Evolutionary conservation across 2,329 filamentous ascomycete species (phyloP), one percentile per base, ranked within the genome.

Genomic region (Stagonosporopsis tanaceti): DNA sequence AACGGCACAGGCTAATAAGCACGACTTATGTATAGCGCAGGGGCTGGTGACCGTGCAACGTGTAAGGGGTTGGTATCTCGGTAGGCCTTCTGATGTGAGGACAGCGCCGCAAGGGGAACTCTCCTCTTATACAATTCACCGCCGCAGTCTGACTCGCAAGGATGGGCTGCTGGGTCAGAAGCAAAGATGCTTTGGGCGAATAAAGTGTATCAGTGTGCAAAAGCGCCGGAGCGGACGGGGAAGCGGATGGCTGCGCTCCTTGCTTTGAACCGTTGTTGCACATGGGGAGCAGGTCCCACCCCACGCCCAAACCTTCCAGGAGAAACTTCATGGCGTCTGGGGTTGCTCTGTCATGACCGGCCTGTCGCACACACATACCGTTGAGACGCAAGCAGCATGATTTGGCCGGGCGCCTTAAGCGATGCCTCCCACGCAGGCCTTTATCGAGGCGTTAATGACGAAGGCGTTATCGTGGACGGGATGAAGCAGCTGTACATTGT

Each of bases 211-310:
- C 54, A 48, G 48, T 27, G 27, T 62, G 64, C 47, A 54, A 59
- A 58, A 50, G 61, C 53, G 54, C 56, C 59, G 68, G 62, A 47
- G 54, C 62, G 42, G 40, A 64, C 67, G 69, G 67, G 64, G 68
- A 64, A 65, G 64, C 66, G 71, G 68, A 70, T 64, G 67, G 62
- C 57, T 65, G 69, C 62, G 62, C 70, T 69, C 69, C 67, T 71
- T 72, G 66, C 66, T 63, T 68, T 41, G 57, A 52, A 67, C 63
- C 63, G 66, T 64, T 64, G 71, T 67, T 67, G 62, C 64, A 68
- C 61, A 59, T 63, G 46, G 42, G 47, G 45, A 59, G 69, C 69
- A 71, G 57, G 66, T 67, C 48, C 56, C 72, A 71, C 66, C 66
- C 67, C 69, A 73, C 67, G 71, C 67, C 68, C 58, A 53, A 63